phyloP scores from a whole-genome alignment of 768 basidiomycete species.

The Tylopilus vinaceipallidus region DNA sequence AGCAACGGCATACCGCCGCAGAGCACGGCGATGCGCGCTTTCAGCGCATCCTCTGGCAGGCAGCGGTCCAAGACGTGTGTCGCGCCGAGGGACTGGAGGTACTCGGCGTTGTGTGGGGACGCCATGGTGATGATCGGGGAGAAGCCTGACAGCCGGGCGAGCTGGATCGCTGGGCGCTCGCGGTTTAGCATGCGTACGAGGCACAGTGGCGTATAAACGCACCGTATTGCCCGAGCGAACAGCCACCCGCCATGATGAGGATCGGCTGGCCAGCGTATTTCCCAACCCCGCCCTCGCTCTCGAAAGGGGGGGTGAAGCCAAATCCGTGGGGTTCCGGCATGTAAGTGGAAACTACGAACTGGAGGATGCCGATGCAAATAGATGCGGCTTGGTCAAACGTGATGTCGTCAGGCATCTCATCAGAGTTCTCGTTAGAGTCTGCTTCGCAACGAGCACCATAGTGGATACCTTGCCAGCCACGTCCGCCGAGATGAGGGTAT shows the following conservation, averaged over 20 bases:
- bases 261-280: constrained; percentile 31
- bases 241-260: constrained; percentile 34
- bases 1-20: not conserved
- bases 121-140: constrained; percentile 37
- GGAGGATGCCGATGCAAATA: constrained; percentile 31
- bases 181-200: too few species aligned
- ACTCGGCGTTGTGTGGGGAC: constrained; percentile 29
- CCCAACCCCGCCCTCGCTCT: constrained; percentile 17
- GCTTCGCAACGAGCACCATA: not conserved
- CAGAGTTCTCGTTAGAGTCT: not conserved
- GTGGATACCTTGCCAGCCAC: not conserved
- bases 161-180: constrained; percentile 24
- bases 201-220: not conserved
- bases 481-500: not conserved
- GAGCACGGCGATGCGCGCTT: not conserved
- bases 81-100: constrained; percentile 33
- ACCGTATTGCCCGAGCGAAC: constrained; percentile 37
- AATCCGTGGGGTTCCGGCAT: constrained; percentile 19
- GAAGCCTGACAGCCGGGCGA: constrained; percentile 30
- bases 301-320: constrained; percentile 27
- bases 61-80: constrained; percentile 33
- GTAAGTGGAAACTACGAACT: constrained; percentile 33
- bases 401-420: constrained; percentile 14
- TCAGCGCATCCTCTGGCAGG: constrained; percentile 6
- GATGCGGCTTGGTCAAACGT: constrained; percentile 37